Conservation (phyloP, 805 yeast species). For the Ogataea thermomethanolica region DNA sequence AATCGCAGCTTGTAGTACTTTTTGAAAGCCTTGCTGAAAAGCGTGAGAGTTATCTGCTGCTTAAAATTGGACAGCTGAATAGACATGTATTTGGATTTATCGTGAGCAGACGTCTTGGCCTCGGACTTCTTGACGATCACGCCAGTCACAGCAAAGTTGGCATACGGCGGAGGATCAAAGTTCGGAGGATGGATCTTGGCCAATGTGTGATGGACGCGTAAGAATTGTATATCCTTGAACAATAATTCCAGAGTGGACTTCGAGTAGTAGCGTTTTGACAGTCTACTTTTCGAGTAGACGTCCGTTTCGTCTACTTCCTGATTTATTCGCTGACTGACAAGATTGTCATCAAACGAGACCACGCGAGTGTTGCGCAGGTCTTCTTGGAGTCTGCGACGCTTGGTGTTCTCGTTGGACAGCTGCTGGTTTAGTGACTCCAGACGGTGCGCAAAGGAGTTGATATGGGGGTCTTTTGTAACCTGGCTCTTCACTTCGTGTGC, state of each 20-base stretch:
- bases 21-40: conserved; percentile 66
- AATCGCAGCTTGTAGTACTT: conserved; percentile 68
- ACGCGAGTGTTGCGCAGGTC: conserved; percentile 35
- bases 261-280: conserved; percentile 47
- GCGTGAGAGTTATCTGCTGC: conserved; percentile 52
- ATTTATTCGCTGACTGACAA: conserved; percentile 26
- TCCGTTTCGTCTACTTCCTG: conserved; percentile 42
- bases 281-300: conserved; percentile 39
- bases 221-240: conserved; percentile 48
- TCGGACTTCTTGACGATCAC: conserved; percentile 56
- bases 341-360: conserved; percentile 35
- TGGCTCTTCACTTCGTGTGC: neutral
- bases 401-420: conserved; percentile 20
- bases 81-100: conserved; percentile 50
- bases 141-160: conserved; percentile 82
- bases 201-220: conserved; percentile 55
- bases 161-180: conserved; percentile 61
- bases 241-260: conserved; percentile 32
- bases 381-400: conserved; percentile 20
- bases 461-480: neutral
- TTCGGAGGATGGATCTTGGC: conserved; percentile 69
- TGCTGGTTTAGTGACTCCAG: conserved; percentile 10
- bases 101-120: conserved; percentile 42
- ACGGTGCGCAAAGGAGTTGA: conserved; percentile 13
- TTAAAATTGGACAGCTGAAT: conserved; percentile 67